These are phyloP conservation scores for Xylaria palmicola DNA, from an alignment of 495 filamentous ascomycete genomes.

Conservation along the genomic window DNA sequence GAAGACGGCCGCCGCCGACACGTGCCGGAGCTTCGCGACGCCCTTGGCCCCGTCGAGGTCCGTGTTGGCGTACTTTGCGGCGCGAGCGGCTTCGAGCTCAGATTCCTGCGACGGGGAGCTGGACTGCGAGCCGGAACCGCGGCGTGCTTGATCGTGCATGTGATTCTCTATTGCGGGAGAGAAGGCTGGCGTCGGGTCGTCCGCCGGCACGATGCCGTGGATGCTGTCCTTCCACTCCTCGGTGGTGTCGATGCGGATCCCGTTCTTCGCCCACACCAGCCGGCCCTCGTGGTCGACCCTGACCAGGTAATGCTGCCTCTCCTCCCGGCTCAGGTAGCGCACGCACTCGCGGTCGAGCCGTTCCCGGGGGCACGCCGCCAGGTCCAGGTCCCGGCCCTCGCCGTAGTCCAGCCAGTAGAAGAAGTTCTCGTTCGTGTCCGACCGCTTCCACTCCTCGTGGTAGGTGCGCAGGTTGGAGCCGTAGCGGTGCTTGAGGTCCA, in stretches of 20 bases:
- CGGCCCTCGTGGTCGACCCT: slow-evolving; percentile 64
- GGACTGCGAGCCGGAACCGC: slow-evolving; percentile 11
- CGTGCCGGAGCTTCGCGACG: slow-evolving; percentile 61
- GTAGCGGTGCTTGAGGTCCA: slow-evolving; percentile 85
- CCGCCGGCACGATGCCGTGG: slow-evolving; percentile 67
- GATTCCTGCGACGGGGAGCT: slow-evolving; percentile 22
- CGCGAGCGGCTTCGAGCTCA: slow-evolving; percentile 39
- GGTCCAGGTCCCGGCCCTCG: slow-evolving; percentile 59
- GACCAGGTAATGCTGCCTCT: slow-evolving; percentile 71
- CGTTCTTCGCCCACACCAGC: slow-evolving; percentile 80
- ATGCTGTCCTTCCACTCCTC: slow-evolving; percentile 75
- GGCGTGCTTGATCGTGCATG: slow-evolving; percentile 18
- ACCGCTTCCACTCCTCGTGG: slow-evolving; percentile 78
- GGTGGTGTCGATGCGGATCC: slow-evolving; percentile 69
- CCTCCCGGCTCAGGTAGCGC: slow-evolving; percentile 70
- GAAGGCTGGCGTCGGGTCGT: slow-evolving; percentile 59
- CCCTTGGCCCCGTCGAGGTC: slow-evolving; percentile 56
- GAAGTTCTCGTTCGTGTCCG: slow-evolving; percentile 79
- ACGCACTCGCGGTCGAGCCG: slow-evolving; percentile 67
- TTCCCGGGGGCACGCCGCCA: slow-evolving; percentile 62
- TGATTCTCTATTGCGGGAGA: slow-evolving; percentile 24
- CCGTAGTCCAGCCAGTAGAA: slow-evolving; percentile 96
- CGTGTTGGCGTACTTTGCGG: slow-evolving; percentile 53
- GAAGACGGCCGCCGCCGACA: slow-evolving; percentile 67
- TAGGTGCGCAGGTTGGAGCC: slow-evolving; percentile 82